Base-by-base conservation (phyloP, 495 filamentous ascomycete species). In the Xylaria scruposa region DNA sequence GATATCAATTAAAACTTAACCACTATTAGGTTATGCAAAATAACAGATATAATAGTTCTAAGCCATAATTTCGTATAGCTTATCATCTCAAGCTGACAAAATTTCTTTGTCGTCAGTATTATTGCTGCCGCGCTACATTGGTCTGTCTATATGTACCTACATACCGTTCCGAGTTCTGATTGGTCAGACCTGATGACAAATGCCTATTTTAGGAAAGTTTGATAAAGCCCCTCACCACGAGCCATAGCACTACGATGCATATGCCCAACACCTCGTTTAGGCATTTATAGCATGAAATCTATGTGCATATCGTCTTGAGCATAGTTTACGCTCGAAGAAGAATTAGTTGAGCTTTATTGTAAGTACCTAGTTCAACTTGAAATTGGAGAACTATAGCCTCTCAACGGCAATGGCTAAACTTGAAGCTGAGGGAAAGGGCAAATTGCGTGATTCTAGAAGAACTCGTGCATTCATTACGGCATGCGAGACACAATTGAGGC, bases 181-280 rank as follows among this genome's bases (percentile, higher is more conserved):
- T 70, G 68, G 68, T 13, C 46, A 2, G 3, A 17, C 9, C 2
- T 4, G 13, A 5, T 6, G 26, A 33, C n/a, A 33, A 6, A 24
- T 46, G 21, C 31, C 68, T 64, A 17, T 29, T 70, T 70, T 64
- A 29, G 68, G 68, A 63, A 70, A 40, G 68, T 64, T 56, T 69
- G 54, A 61, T 69, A 40, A 51, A 4, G 36, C n/a, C 3, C 3
- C 46, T 36, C 7, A 12, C 9, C 5, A 33, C 17, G 3, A 29
- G 29, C 29, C 29, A 33, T 12, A 10, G 13, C 7, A 36, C 5
- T 8, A 31, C 19, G 10, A 51, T 53, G 3, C 21, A 53, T 4
- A 53, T 13, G 3, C 10, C 4, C 6, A 49, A 21, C 46, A 9
- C 19, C 46, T 49, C 17, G 19, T n/a, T 49, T 17, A 8, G 36